phyloP scores from a whole-genome alignment of 441 rosid species.

The Brassica balearica region DNA sequence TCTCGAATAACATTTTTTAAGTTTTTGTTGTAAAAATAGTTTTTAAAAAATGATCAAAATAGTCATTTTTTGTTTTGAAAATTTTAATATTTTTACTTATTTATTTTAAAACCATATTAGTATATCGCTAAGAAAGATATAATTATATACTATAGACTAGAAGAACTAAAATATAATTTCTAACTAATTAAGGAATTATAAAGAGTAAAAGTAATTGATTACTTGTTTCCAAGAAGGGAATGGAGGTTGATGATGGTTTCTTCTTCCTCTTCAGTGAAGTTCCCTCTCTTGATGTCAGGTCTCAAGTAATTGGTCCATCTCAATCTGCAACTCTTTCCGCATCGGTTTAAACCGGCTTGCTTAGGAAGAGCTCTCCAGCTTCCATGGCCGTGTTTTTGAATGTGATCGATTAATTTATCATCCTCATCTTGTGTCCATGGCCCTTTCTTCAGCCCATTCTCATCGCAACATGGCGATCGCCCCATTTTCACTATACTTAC shows the following conservation, averaged over 20 bases:
- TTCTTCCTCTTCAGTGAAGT: constrained; percentile 55
- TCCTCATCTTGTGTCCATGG: constrained; percentile 62
- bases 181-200: constrained; percentile 5
- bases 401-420: constrained; percentile 47
- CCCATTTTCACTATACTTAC: constrained; percentile 29
- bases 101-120: background rate
- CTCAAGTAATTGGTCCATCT: constrained; percentile 62
- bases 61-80: too few relatives aligned
- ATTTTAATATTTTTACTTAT: too few relatives aligned
- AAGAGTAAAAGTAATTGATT: background rate
- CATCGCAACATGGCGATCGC: constrained; percentile 44
- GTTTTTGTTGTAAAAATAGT: too few relatives aligned
- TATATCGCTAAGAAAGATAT: background rate
- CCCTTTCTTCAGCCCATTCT: constrained; percentile 51
- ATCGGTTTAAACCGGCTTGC: constrained; percentile 56
- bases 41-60: too few relatives aligned
- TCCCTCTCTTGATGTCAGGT: constrained; percentile 60
- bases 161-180: background rate
- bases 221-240: constrained; percentile 59
- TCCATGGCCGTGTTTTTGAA: constrained; percentile 52
- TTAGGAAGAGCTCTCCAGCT: constrained; percentile 59
- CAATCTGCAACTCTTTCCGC: constrained; percentile 59
- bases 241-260: constrained; percentile 55
- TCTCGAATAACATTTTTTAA: too few relatives aligned
- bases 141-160: background rate